A percentile compares a stretch with the other conserved stretches of the same genome.
Conservation (phyloP, 108 stramenopile species). For the Nannochloropsis granulata region DNA sequence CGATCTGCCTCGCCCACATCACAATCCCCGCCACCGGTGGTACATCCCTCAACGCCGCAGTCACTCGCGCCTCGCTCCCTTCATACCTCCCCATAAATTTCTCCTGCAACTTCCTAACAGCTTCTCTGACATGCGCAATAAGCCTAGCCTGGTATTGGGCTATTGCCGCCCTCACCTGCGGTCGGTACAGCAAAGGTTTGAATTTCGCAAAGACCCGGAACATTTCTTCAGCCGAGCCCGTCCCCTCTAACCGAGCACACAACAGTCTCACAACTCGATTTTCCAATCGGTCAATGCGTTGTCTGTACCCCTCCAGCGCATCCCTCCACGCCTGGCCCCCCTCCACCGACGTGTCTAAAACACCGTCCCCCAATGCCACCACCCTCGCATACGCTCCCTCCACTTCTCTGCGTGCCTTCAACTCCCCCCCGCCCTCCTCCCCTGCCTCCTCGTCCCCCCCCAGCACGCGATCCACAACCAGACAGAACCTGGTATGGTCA, state of each 20-base stretch:
- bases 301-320: conserved; percentile 52
- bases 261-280: conserved; percentile 33
- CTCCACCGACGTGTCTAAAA: not conserved
- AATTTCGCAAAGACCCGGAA: conserved; percentile 84
- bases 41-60: conserved; percentile 68
- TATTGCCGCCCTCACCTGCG: conserved; percentile 63
- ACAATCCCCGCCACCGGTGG: conserved; percentile 90
- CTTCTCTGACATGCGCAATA: conserved; percentile 66
- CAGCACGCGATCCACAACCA: conserved; percentile 12
- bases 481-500: conserved; percentile 13
- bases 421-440: not conserved
- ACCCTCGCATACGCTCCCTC: conserved; percentile 25
- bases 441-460: conserved; percentile 9
- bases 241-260: conserved; percentile 17
- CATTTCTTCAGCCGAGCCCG: conserved; percentile 89
- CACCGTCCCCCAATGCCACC: conserved; percentile 3
- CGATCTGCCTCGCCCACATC: conserved; percentile 96
- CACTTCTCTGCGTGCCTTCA: not conserved
- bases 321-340: conserved; percentile 18
- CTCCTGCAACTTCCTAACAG: conserved; percentile 66
- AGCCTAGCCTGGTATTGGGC: conserved; percentile 86
- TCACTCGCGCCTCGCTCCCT: conserved; percentile 32
- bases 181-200: conserved; percentile 78
- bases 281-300: conserved; percentile 37
- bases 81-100: conserved; percentile 76